Conservation (phyloP, 2,329 filamentous ascomycete genomes). For the Cryphonectria naterciae region DNA sequence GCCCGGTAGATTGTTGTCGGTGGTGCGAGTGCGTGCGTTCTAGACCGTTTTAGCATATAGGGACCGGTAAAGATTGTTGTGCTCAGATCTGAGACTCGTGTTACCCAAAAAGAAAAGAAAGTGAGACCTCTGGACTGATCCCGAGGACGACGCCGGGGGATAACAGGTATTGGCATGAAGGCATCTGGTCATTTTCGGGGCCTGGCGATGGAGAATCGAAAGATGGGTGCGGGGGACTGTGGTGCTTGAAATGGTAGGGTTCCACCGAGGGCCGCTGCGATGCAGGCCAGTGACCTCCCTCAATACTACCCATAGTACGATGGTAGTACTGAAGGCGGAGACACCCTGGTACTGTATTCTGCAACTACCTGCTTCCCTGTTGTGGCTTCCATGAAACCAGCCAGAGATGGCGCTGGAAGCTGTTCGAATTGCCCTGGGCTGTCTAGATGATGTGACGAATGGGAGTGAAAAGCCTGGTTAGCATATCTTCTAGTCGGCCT, state of each 20-base stretch:
- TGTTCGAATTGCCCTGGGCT: background rate
- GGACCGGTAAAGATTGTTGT: constrained; percentile 2
- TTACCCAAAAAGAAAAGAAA: background rate
- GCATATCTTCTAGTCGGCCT: background rate
- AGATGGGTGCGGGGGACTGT: constrained; percentile 14
- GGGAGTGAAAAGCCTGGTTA: background rate
- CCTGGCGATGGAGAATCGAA: constrained; percentile 21
- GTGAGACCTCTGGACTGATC: background rate
- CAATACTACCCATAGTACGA: background rate
- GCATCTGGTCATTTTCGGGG: constrained; percentile 21
- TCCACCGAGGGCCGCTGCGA: constrained; percentile 17
- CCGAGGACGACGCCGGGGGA: background rate
- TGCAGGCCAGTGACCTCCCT: constrained; percentile 10
- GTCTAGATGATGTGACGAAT: background rate
- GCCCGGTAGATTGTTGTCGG: background rate
- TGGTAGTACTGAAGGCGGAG: constrained; percentile 9
- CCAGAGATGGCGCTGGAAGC: background rate
- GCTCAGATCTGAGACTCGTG: constrained; percentile 21
- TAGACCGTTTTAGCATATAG: background rate
- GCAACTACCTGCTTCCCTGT: background rate
- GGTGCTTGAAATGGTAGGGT: background rate
- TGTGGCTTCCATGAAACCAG: background rate
- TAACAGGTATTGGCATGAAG: background rate
- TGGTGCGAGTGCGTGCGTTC: background rate
- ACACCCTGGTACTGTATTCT: background rate